A percentile compares a stretch with the other conserved stretches of the same genome.
Conservation (phyloP, 495 filamentous ascomycete genomes). For the Xylaria flabelliformis region DNA sequence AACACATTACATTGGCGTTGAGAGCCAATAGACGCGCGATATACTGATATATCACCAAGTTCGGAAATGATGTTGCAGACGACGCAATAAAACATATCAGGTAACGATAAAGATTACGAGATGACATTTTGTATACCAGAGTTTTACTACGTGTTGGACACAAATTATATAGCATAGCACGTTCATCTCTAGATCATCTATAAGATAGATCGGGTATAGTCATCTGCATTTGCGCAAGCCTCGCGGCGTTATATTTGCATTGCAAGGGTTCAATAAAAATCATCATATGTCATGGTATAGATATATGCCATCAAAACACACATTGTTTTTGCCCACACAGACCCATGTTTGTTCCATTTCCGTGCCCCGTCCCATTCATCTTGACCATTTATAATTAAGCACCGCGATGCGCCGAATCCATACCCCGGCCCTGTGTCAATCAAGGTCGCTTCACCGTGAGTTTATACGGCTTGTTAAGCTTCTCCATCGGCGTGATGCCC, state of each 20-base stretch:
- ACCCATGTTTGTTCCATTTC: background rate
- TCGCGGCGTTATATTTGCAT: slow-evolving; percentile 12
- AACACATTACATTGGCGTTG: background rate
- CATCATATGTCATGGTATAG: slow-evolving; percentile 14
- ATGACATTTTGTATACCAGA: slow-evolving; percentile 14
- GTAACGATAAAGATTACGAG: slow-evolving; percentile 5
- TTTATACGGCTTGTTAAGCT: slow-evolving; percentile 54
- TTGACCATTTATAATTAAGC: background rate
- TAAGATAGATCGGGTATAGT: slow-evolving; percentile 7
- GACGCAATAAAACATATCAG: background rate
- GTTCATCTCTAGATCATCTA: slow-evolving; percentile 9
- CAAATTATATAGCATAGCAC: background rate
- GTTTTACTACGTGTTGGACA: background rate
- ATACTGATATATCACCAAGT: slow-evolving; percentile 1
- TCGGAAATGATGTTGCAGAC: slow-evolving; percentile 1
- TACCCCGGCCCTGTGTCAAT: background rate
- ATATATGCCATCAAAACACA: slow-evolving; percentile 15
- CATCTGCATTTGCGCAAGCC: slow-evolving; percentile 16
- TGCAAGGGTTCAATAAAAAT: background rate
- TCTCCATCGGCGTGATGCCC: slow-evolving; percentile 49
- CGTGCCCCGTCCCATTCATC: background rate
- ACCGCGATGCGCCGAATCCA: background rate
- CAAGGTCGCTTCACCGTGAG: slow-evolving; percentile 50
- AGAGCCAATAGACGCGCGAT: background rate
- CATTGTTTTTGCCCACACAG: background rate